phyloP scores from a whole-genome alignment of 106 monocot genomes.

The Acorus calamus region DNA sequence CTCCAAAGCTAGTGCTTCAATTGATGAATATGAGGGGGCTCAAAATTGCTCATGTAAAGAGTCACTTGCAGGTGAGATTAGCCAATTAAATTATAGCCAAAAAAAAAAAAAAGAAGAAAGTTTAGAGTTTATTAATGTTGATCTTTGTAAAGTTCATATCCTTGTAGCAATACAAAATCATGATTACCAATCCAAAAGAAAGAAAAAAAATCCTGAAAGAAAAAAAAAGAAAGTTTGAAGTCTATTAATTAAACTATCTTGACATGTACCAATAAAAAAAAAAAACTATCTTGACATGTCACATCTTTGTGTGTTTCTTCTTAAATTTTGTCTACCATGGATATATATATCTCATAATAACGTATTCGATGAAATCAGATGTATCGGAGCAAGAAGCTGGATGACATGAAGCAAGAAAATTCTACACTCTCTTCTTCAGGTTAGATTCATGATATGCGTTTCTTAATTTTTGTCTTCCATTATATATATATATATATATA shows the following conservation, averaged over 20 bases:
- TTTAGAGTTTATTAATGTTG: no score
- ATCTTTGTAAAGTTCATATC: no score
- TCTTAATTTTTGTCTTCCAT: not conserved
- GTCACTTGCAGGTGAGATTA: slow-evolving; percentile 69
- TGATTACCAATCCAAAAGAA: no score
- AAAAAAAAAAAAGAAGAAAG: slow-evolving; percentile 1
- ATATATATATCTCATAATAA: not conserved
- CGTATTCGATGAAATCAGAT: slow-evolving; percentile 23
- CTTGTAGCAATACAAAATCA: no score
- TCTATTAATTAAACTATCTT: no score
- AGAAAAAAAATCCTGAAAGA: no score
- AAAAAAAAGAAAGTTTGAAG: no score
- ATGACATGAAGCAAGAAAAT: slow-evolving; percentile 46
- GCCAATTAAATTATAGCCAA: no score
- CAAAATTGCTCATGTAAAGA: slow-evolving; percentile 95
- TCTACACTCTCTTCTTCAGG: slow-evolving; percentile 25
- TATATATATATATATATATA: no score
- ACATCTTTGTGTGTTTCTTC: no score
- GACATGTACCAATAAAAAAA: no score
- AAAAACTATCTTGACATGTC: no score
- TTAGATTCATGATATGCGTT: not conserved
- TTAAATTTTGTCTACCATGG: not conserved
- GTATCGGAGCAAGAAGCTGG: slow-evolving; percentile 72
- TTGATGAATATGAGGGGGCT: slow-evolving; percentile 98
- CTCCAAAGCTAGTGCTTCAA: slow-evolving; percentile 96